Conservation (phyloP, 208 protist genomes). For the Crithidia fasciculata region DNA sequence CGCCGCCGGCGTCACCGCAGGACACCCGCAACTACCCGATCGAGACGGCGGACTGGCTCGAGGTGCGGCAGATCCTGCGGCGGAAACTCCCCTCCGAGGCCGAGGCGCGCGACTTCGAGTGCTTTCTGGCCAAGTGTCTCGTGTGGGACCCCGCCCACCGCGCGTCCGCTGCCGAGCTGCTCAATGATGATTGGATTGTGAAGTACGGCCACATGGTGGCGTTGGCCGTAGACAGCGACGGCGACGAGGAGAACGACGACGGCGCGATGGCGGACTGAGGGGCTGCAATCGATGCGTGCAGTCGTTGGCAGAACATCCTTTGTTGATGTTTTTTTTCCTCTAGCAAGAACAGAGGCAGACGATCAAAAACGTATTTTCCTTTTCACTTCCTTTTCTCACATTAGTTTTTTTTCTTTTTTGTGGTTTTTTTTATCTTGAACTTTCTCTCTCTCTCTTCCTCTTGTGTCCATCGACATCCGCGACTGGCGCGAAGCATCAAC, state of each 20-base stretch:
- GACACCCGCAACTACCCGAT: slow-evolving; percentile 33
- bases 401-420: too few relatives aligned
- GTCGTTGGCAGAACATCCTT: too few relatives aligned
- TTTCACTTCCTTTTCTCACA: too few relatives aligned
- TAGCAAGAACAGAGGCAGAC: too few relatives aligned
- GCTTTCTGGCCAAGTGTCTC: slow-evolving; percentile 47
- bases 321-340: too few relatives aligned
- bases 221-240: slow-evolving; percentile 14
- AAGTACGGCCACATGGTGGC: slow-evolving; percentile 24
- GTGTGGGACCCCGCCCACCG: slow-evolving; percentile 64
- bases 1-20: background rate
- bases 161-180: slow-evolving; percentile 37
- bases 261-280: background rate
- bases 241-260: background rate
- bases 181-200: slow-evolving; percentile 44
- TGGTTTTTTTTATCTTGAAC: too few relatives aligned
- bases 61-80: slow-evolving; percentile 38
- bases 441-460: too few relatives aligned
- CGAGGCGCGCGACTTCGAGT: slow-evolving; percentile 46
- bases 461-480: too few relatives aligned
- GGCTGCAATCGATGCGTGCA: too few relatives aligned
- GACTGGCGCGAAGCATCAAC: too few relatives aligned
- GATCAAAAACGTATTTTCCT: too few relatives aligned
- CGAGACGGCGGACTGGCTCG: slow-evolving; percentile 42
- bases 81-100: slow-evolving; percentile 32